Percentiles rank a stretch among this genome's conserved stretches.
Conservation (phyloP, 495 filamentous ascomycete species). For the Penicillium ochrochloron region DNA sequence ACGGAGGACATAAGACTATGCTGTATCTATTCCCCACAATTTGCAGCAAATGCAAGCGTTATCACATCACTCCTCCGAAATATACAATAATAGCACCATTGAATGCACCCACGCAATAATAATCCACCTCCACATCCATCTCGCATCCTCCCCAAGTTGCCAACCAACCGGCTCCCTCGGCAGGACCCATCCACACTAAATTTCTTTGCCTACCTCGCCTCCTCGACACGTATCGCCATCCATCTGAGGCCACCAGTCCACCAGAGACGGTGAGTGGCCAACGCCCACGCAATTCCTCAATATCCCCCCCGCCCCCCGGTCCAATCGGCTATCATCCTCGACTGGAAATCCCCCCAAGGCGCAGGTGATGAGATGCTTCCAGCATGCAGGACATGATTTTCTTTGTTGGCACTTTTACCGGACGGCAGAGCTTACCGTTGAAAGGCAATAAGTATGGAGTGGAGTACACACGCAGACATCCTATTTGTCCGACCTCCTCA, state of each 20-base stretch:
- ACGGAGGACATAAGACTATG: too few species aligned
- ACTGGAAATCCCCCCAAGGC: background rate
- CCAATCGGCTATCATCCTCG: constrained; percentile 6
- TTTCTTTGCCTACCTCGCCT: background rate
- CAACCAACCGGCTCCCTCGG: constrained; percentile 3
- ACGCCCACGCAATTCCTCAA: background rate
- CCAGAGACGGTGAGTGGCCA: background rate
- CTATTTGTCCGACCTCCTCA: background rate
- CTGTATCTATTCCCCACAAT: background rate
- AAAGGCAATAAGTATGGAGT: background rate
- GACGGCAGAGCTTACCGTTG: background rate
- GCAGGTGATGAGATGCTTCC: background rate
- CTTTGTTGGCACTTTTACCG: background rate
- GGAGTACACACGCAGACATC: constrained; percentile 1
- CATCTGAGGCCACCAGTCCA: constrained; percentile 2
- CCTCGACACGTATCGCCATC: constrained; percentile 3
- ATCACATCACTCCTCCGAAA: background rate
- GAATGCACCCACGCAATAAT: background rate
- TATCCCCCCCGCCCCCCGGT: background rate
- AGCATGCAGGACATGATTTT: background rate
- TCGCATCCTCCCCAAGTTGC: constrained; percentile 1
- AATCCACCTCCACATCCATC: background rate
- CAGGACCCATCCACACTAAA: background rate
- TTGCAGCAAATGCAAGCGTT: background rate
- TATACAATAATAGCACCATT: background rate